These are phyloP conservation scores for Fomitopsis betulina DNA, from an alignment of 1,284 basidiomycete genomes.

Conservation along the genomic window DNA sequence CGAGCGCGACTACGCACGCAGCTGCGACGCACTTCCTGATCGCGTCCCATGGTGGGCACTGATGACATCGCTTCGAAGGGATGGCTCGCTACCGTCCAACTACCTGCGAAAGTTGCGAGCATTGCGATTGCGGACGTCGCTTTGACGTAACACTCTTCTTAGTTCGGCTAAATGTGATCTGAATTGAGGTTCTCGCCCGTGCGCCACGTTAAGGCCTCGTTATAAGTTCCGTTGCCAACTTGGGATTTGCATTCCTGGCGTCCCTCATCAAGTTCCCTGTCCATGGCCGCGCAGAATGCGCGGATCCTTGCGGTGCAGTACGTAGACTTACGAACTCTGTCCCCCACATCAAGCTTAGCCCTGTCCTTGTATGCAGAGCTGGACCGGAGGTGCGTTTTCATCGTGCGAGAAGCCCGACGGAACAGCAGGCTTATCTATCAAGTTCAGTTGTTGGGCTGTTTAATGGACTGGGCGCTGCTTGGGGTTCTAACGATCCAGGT, in stretches of 20 bases:
- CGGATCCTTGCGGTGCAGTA: background rate
- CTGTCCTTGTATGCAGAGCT: background rate
- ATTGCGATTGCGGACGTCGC: background rate
- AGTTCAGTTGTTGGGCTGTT: background rate
- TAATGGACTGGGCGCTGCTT: slow-evolving; percentile 1
- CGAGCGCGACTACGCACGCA: background rate
- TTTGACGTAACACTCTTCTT: background rate
- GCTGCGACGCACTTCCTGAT: background rate
- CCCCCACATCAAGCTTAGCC: background rate
- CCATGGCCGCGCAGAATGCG: background rate
- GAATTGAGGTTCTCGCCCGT: background rate
- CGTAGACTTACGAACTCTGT: background rate
- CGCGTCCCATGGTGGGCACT: background rate
- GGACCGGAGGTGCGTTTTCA: background rate
- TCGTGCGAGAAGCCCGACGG: background rate
- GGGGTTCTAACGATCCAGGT: background rate
- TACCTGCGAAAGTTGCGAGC: background rate
- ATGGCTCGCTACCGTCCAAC: background rate
- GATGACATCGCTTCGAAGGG: background rate
- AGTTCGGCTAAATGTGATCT: background rate
- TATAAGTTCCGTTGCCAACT: background rate
- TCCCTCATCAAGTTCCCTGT: background rate
- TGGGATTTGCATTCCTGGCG: background rate
- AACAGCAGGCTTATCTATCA: background rate
- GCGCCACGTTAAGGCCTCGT: background rate